Evolutionary conservation across 768 basidiomycete species (phyloP), one percentile per base, ranked within the genome.

Genomic region (Candolleomyces efflorescens): DNA sequence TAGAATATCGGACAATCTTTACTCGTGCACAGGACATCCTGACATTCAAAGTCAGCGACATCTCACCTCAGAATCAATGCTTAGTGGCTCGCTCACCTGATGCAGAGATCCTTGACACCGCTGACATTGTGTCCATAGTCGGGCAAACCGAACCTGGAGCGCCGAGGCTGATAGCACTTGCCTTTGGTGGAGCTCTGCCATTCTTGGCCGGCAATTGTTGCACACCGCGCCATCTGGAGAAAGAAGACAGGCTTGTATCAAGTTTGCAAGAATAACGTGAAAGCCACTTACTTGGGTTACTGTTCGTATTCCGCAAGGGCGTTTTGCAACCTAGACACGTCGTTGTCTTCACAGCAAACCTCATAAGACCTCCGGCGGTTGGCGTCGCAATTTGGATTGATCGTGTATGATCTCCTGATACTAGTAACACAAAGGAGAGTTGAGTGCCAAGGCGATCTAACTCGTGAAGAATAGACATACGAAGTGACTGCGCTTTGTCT

Each of bases 1-100:
- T 99, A 99, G 73, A 95, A 99, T 59, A 98, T 98, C 0, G 97
- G 97, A 64, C 97, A 99, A 73, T 99, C 97, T 68, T 92, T 95
- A 68, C 92, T 94, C 0, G 92, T 90, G 68, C 96, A 99, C 26
- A 99, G 77, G 9, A 98, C 97, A 68, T 99, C 97, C 92, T 97
- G 52, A 23, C 47, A 22, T 48, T 46, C 55, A 47, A 56, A 23
- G 48, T 51, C 32, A 57, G 38, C 13, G 20, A 13, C 24, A 23
- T 12, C 37, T 3, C 48, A 61, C 32, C 6, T 15, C 13, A 13
- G 24, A 39, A 17, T 22, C 17, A 50, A 20, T 13, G 54, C 12
- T 48, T 3, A 45, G 17, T 15, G 26, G 1, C 26, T 23, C 13
- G 63, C 70, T 26, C 58, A 88, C 89, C 77, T 97, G 94, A 74